Evolutionary conservation across 129 eudicot species (phyloP).

Genomic region (Chrysanthemum lavandulifolium): DNA sequence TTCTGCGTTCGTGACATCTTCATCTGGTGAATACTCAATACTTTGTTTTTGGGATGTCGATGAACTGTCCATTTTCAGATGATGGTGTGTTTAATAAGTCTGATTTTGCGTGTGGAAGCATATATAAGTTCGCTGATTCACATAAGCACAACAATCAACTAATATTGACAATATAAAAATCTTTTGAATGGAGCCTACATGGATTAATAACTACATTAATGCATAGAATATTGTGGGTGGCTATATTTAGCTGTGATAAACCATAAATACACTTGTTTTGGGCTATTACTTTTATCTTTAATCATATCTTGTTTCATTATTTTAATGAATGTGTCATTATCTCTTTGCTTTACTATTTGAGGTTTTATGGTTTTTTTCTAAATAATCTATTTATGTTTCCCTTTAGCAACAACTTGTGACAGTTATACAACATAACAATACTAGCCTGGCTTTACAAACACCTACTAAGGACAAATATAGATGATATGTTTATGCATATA

Average conservation of each 20-base stretch:
- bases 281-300: neutral
- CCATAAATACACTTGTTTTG: neutral
- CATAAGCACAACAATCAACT: neutral
- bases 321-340: neutral
- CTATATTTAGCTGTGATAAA: conserved; percentile 3
- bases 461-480: too few relatives aligned
- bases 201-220: neutral
- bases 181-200: conserved; percentile 6
- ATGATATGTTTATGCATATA: too few relatives aligned
- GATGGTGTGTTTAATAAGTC: conserved; percentile 13
- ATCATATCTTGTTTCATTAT: neutral
- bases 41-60: conserved; percentile 14
- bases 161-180: neutral
- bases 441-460: too few relatives aligned
- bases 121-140: conserved; percentile 25
- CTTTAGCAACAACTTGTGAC: too few relatives aligned
- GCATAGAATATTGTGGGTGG: neutral
- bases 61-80: conserved; percentile 26
- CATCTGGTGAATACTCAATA: neutral
- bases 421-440: too few relatives aligned
- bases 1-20: conserved; percentile 15
- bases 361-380: neutral
- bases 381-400: too few relatives aligned
- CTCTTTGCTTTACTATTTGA: neutral
- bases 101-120: neutral